Conservation (phyloP, 257 asterid species). For the Salvia rosmarinus region DNA sequence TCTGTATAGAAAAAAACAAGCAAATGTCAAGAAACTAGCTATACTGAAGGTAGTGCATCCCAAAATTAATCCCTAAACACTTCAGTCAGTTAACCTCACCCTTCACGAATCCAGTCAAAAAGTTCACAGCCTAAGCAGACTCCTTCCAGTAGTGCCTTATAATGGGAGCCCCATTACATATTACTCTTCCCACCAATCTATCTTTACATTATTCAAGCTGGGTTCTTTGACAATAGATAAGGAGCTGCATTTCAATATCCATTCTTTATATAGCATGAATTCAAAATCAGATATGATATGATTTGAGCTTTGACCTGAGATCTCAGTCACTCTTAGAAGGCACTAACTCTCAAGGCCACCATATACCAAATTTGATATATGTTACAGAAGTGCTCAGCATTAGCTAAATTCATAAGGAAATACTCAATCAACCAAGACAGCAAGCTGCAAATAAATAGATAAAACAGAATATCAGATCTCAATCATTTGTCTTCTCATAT, state of each 20-base stretch:
- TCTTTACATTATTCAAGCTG: not conserved
- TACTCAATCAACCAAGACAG: conserved; percentile 28
- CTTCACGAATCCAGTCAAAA: not conserved
- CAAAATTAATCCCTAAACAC: conserved; percentile 18
- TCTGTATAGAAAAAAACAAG: conserved; percentile 50
- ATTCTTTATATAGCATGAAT: not conserved
- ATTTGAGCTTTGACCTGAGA: conserved; percentile 26
- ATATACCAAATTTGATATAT: conserved; percentile 8
- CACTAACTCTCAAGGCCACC: conserved; percentile 28
- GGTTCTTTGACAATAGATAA: not conserved
- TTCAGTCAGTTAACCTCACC: conserved; percentile 3
- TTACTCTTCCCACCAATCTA: conserved; percentile 11
- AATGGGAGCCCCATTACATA: conserved; percentile 15
- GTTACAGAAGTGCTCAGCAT: conserved; percentile 19
- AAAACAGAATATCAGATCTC: conserved; percentile 22
- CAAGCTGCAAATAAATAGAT: conserved; percentile 19
- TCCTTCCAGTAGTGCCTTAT: no score
- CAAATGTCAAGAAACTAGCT: conserved; percentile 22
- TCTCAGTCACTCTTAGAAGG: not conserved
- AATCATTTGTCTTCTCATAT: conserved; percentile 17
- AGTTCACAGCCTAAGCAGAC: not conserved
- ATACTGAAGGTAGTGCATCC: conserved; percentile 2
- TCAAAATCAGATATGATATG: conserved; percentile 15
- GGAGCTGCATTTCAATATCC: conserved; percentile 2
- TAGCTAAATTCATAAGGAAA: conserved; percentile 5